Evolutionary conservation across 2,329 filamentous ascomycete species (phyloP).

Genomic region (Colletotrichum costaricense): DNA sequence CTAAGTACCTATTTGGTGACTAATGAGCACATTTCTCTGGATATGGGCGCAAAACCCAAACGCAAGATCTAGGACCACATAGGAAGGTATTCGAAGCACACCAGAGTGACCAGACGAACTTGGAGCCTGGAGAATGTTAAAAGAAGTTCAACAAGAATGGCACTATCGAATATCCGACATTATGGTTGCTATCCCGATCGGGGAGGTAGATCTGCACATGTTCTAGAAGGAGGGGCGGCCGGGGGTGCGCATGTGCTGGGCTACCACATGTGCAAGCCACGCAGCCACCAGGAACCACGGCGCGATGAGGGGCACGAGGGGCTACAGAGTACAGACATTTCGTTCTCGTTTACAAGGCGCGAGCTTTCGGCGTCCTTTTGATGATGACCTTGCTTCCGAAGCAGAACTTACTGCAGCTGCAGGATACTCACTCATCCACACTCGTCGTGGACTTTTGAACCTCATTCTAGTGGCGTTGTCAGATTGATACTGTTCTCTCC

Average conservation of each 20-base stretch:
- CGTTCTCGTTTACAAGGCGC: too few species aligned
- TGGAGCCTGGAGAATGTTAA: not conserved
- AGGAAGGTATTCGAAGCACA: not conserved
- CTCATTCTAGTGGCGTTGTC: too few species aligned
- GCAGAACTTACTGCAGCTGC: too few species aligned
- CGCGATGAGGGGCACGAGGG: not conserved
- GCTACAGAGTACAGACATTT: not conserved
- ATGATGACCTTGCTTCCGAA: too few species aligned
- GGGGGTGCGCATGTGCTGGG: not conserved
- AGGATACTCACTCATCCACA: too few species aligned
- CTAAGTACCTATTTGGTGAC: not conserved
- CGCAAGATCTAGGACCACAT: not conserved
- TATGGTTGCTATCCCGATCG: not conserved
- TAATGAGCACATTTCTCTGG: not conserved
- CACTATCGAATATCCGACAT: not conserved
- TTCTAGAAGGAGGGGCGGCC: not conserved
- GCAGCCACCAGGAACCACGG: not conserved
- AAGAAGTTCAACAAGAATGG: not conserved
- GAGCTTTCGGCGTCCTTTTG: not conserved
- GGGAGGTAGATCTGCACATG: constrained; percentile 11
- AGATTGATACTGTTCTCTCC: too few species aligned
- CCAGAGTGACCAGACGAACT: not conserved
- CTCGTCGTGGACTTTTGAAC: too few species aligned
- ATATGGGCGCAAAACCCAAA: not conserved
- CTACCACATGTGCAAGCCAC: not conserved